These are phyloP conservation scores for Plasmodiophora brassicae DNA, from an alignment of 208 protist genomes.

Conservation along the genomic window DNA sequence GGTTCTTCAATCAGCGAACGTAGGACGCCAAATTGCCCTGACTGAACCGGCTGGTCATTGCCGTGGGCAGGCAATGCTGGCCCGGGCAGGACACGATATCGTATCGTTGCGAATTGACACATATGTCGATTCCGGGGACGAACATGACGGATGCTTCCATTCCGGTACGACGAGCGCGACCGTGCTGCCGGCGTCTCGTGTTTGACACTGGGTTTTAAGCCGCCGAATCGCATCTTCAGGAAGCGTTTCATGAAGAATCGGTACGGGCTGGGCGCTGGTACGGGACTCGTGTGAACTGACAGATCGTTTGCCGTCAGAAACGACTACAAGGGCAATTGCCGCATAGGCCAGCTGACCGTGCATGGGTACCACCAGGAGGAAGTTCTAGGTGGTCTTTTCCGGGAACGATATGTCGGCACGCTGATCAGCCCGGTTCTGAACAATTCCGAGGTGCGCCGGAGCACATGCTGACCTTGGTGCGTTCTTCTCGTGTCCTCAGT, in stretches of 20 bases:
- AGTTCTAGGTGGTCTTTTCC: background rate
- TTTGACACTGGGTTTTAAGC: background rate
- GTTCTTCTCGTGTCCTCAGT: background rate
- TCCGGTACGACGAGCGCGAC: background rate
- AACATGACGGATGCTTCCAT: background rate
- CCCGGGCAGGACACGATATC: background rate
- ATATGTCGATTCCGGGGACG: constrained; percentile 8
- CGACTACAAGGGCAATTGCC: background rate
- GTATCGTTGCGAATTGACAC: background rate
- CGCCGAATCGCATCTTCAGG: background rate
- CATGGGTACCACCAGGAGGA: background rate
- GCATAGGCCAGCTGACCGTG: background rate
- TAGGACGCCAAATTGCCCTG: background rate
- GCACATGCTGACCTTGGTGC: background rate
- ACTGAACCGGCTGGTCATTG: background rate
- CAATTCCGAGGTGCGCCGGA: background rate
- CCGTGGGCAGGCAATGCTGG: background rate
- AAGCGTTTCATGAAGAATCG: constrained; percentile 7
- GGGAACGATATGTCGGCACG: background rate
- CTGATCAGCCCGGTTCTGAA: background rate
- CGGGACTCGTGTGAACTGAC: no score
- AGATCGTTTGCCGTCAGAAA: no score
- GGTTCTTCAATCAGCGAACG: background rate
- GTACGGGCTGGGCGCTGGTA: no score
- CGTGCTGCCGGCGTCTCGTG: background rate